phyloP scores from a whole-genome alignment of 139 green algal genomes.

The Chlorella sp. region DNA sequence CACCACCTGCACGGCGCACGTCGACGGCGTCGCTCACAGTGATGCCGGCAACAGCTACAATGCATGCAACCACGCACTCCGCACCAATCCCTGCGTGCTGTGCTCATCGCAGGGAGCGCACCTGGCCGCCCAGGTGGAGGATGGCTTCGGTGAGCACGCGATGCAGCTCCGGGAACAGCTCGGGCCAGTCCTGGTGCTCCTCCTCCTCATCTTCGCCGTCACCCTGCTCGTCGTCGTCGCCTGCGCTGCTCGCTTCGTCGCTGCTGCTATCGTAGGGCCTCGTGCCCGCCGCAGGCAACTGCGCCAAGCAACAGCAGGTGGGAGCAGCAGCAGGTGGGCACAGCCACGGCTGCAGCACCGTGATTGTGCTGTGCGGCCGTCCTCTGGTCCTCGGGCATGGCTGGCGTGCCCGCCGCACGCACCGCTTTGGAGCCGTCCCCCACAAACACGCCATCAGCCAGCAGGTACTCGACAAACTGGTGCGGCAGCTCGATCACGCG shows the following conservation, averaged over 20 bases:
- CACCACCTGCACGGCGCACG: constrained; percentile 70
- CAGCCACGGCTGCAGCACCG: too few species aligned
- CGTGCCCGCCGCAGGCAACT: too few species aligned
- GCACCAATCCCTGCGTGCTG: neutral
- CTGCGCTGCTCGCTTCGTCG: too few species aligned
- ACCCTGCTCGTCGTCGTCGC: too few species aligned
- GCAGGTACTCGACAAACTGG: neutral
- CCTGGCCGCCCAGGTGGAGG: neutral
- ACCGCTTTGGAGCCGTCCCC: neutral
- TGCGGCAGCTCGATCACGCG: neutral
- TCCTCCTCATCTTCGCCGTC: too few species aligned
- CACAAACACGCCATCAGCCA: neutral
- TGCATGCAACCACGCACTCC: neutral
- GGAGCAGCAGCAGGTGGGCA: too few species aligned
- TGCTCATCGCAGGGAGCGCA: neutral
- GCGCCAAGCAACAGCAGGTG: too few species aligned
- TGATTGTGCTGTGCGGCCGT: too few species aligned
- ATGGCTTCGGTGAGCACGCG: neutral
- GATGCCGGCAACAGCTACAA: neutral
- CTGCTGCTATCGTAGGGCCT: too few species aligned
- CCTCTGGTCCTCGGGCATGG: too few species aligned
- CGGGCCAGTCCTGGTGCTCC: neutral
- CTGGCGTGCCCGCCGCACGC: too few species aligned
- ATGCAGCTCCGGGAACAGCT: neutral
- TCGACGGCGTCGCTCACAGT: neutral